Evolutionary conservation across 192 early-diverging fungal species (phyloP).

Genomic region (Allomyces macrogynus): DNA sequence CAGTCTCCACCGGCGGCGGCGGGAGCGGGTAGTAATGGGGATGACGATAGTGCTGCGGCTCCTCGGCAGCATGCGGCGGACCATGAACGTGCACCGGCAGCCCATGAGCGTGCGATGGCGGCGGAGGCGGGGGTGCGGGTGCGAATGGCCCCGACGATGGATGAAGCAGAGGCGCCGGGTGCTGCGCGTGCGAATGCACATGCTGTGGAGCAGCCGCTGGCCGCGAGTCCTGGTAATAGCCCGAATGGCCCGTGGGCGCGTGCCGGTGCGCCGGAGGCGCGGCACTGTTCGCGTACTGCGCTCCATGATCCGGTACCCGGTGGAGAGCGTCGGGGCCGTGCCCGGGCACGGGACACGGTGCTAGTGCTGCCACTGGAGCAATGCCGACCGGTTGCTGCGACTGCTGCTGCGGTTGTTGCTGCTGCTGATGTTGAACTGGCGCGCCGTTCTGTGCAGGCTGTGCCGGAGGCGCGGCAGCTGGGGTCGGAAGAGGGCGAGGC

Average conservation of each 20-base stretch:
- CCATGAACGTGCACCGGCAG: neutral
- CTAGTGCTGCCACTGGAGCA: neutral
- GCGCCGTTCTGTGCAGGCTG: neutral
- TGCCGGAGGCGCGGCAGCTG: too few relatives aligned
- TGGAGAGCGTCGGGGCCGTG: too few relatives aligned
- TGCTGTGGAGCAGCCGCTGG: neutral
- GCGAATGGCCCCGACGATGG: neutral
- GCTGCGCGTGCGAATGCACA: neutral
- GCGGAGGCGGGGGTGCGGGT: neutral
- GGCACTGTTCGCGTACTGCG: too few relatives aligned
- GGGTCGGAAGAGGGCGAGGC: too few relatives aligned
- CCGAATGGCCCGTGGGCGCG: too few relatives aligned
- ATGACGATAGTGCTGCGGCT: neutral
- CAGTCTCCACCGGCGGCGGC: neutral
- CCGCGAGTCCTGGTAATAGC: too few relatives aligned
- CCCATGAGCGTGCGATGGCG: neutral
- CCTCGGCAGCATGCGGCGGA: neutral
- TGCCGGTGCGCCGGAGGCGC: too few relatives aligned
- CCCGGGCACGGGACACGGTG: neutral
- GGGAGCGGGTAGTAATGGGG: neutral
- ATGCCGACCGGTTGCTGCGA: neutral
- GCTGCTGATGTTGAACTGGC: neutral
- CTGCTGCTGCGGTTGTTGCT: neutral
- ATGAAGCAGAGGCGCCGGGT: neutral
- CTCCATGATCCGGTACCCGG: too few relatives aligned